Evolutionary conservation across 2,329 filamentous ascomycete species (phyloP), one percentile per base, ranked within the genome.

Genomic region (Gaeumannomyces sp.): DNA sequence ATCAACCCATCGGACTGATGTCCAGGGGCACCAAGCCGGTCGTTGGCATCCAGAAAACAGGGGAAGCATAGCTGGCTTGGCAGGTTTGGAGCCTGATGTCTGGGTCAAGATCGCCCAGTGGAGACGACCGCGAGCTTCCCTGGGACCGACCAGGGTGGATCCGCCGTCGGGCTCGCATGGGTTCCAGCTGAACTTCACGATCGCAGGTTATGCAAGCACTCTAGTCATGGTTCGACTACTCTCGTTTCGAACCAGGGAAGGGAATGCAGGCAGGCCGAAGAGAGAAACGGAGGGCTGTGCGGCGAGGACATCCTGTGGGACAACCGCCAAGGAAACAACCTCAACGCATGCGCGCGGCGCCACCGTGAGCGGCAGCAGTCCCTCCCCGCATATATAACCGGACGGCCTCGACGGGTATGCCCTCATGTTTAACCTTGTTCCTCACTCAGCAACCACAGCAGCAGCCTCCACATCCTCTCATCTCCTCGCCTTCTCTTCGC

Each of bases 361-460:
- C 45, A n/a, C 10, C 45, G 45, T n/a, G 45, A 53, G 45, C 45
- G 19, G 45, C 45, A 8, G 16, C 19, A 4, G 35, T 16, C 35
- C 16, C 61, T 29, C 59, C 61, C 22, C 35, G 28, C 16, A 10
- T 63, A 63, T 63, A 63, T 63, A 63, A 58, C 29, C 56, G 25
- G 57, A n/a, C 45, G 45, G 19, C 45, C 19, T 53, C 45, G 45
- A 53, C 45, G 7, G 45, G 13, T n/a, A n/a, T n/a, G 45, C 7
- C 22, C 45, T 53, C 45, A n/a, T 53, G 35, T 53, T 10, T 53
- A n/a, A n/a, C n/a, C 45, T n/a, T 53, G 45, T n/a, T 53, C 45
- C 22, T 53, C 45, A 53, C 45, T 63, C 61, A 56, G 28, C 61
- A 63, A 58, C 16, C 61, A 57, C 59, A 60, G 31, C 59, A 60